Evolutionary conservation across 2,329 filamentous ascomycete species (phyloP).

Genomic region (Helicocarpus griseus): DNA sequence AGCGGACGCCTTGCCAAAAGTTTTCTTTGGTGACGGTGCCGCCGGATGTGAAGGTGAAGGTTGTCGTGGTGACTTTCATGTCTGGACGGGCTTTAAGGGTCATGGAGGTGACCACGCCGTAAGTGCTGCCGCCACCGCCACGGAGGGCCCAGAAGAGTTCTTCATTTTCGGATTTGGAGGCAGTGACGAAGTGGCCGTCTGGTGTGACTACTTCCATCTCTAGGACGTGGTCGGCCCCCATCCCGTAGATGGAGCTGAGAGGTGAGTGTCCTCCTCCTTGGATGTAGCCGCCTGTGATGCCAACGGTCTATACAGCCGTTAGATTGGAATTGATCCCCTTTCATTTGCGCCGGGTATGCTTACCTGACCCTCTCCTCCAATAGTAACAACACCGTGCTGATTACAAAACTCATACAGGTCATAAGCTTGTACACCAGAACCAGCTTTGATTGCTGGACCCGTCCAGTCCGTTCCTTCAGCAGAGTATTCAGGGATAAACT

Average conservation of each 20-base stretch:
- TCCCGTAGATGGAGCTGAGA: slow-evolving; percentile 40
- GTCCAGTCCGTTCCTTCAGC: slow-evolving; percentile 30
- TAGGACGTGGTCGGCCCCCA: slow-evolving; percentile 50
- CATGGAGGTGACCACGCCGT: slow-evolving; percentile 47
- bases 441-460: slow-evolving; percentile 44
- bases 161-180: slow-evolving; percentile 41
- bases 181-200: slow-evolving; percentile 35
- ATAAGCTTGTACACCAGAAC: slow-evolving; percentile 44
- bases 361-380: slow-evolving; percentile 45
- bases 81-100: slow-evolving; percentile 43
- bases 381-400: slow-evolving; percentile 38
- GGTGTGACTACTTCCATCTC: slow-evolving; percentile 47
- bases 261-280: slow-evolving; percentile 51
- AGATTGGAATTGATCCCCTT: background rate
- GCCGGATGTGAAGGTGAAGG: slow-evolving; percentile 26
- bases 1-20: slow-evolving; percentile 22
- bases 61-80: slow-evolving; percentile 25
- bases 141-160: slow-evolving; percentile 41
- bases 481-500: slow-evolving; percentile 24
- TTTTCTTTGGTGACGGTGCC: slow-evolving; percentile 15
- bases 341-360: slow-evolving; percentile 10
- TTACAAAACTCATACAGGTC: slow-evolving; percentile 41
- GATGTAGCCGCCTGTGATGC: slow-evolving; percentile 50
- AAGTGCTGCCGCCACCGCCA: slow-evolving; percentile 50
- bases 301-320: slow-evolving; percentile 42